phyloP scores from a whole-genome alignment of 1,284 basidiomycete genomes.

The Fistulinella cinereoalba region DNA sequence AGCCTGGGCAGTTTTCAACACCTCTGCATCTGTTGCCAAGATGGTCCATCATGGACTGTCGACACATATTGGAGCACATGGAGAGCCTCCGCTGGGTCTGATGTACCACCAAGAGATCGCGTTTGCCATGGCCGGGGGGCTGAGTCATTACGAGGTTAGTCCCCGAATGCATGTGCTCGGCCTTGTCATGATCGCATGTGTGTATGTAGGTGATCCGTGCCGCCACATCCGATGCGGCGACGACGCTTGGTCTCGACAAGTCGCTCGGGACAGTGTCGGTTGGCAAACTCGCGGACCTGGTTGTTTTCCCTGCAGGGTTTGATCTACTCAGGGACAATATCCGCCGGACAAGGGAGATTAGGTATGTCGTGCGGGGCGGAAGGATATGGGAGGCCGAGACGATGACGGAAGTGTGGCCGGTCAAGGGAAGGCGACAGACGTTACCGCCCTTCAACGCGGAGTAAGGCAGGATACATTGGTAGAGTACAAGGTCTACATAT shows the following conservation, averaged over 20 bases:
- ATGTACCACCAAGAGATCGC: slow-evolving; percentile 74
- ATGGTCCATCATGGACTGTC: slow-evolving; percentile 60
- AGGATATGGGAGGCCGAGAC: slow-evolving; percentile 63
- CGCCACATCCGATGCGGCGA: slow-evolving; percentile 62
- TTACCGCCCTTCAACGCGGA: slow-evolving; percentile 62
- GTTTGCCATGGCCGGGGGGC: slow-evolving; percentile 58
- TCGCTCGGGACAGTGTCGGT: slow-evolving; percentile 60
- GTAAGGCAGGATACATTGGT: slow-evolving; percentile 24
- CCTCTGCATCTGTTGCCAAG: slow-evolving; percentile 60
- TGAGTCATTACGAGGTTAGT: slow-evolving; percentile 47
- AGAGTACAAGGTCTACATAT: slow-evolving; percentile 17
- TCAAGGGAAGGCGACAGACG: slow-evolving; percentile 50
- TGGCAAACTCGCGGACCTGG: slow-evolving; percentile 67
- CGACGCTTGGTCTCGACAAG: slow-evolving; percentile 56
- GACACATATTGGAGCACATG: slow-evolving; percentile 69
- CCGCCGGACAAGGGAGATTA: slow-evolving; percentile 45
- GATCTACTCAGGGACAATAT: slow-evolving; percentile 56
- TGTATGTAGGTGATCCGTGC: slow-evolving; percentile 56
- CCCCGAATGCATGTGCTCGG: background rate
- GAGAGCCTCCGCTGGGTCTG: slow-evolving; percentile 69
- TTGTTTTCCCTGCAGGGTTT: slow-evolving; percentile 58
- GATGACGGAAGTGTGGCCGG: slow-evolving; percentile 69
- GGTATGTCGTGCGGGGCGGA: slow-evolving; percentile 58
- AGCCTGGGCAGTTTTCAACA: slow-evolving; percentile 69
- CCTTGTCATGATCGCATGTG: background rate